Evolutionary conservation across 345 rosid species (phyloP).

Genomic region (Lenwebbia sp.): DNA sequence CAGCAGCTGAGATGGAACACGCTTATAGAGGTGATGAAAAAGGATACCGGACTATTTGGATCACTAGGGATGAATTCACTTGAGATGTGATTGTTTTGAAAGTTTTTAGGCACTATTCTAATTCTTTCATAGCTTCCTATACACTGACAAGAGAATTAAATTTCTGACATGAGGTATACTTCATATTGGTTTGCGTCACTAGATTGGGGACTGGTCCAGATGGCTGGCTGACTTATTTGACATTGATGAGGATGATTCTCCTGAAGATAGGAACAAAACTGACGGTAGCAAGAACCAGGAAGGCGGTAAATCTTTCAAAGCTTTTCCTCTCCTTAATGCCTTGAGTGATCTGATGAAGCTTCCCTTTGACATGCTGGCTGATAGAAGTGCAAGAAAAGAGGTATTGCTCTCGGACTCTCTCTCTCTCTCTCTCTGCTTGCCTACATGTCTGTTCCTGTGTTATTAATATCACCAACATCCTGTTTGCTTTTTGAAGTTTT

Average conservation of each 20-base stretch:
- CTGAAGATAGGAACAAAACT: conserved; percentile 13
- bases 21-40: background rate
- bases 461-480: background rate
- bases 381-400: conserved; percentile 68
- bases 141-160: background rate
- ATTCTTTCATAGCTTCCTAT: background rate
- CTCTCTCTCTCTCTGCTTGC: background rate
- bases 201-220: conserved; percentile 94
- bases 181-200: background rate
- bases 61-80: background rate
- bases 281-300: conserved; percentile 14
- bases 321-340: conserved; percentile 67
- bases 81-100: background rate
- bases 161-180: background rate
- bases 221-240: conserved; percentile 90
- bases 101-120: background rate
- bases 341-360: conserved; percentile 97
- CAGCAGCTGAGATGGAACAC: background rate
- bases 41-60: background rate
- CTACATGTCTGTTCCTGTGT: background rate
- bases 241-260: conserved; percentile 41
- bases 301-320: conserved; percentile 43
- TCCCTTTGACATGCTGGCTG: conserved; percentile 79
- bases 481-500: conserved; percentile 35
- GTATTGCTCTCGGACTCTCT: conserved; percentile 9